Percentiles rank a stretch among this genome's conserved stretches.
phyloP scores from a whole-genome alignment of 139 green algal genomes.

The Chlorella sorokiniana region DNA sequence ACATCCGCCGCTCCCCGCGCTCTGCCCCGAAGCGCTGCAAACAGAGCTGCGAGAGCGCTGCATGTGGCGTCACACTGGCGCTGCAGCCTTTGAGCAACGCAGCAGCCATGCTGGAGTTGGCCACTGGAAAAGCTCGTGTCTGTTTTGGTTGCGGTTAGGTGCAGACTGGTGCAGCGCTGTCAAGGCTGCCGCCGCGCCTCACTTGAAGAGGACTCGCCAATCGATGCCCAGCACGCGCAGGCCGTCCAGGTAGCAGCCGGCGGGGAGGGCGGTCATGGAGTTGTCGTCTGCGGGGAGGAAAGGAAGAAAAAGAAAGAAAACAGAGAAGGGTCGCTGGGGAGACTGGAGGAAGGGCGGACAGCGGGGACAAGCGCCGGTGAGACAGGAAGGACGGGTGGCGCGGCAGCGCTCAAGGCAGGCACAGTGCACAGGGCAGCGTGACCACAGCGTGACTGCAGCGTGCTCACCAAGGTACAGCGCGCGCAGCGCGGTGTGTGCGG shows the following conservation, averaged over 20 bases:
- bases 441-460: no score
- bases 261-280: conserved; percentile 8
- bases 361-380: background rate
- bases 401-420: background rate
- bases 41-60: no score
- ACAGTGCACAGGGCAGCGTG: no score
- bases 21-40: no score
- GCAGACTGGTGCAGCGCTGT: no score
- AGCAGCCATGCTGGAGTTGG: no score
- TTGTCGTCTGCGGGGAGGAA: conserved; percentile 15
- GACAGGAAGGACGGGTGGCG: background rate
- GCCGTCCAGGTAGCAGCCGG: conserved; percentile 5
- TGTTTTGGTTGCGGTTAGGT: no score
- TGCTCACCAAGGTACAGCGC: conserved; percentile 21
- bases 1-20: no score
- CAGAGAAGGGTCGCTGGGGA: background rate
- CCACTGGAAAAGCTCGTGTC: no score
- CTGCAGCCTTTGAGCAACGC: no score
- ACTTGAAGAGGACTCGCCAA: conserved; percentile 31
- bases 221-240: conserved; percentile 28
- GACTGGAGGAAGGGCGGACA: background rate
- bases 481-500: background rate
- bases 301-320: background rate
- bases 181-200: background rate
- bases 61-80: no score